Conservation (phyloP, 495 filamentous ascomycete genomes). For the Trichoderma orchidacearum region DNA sequence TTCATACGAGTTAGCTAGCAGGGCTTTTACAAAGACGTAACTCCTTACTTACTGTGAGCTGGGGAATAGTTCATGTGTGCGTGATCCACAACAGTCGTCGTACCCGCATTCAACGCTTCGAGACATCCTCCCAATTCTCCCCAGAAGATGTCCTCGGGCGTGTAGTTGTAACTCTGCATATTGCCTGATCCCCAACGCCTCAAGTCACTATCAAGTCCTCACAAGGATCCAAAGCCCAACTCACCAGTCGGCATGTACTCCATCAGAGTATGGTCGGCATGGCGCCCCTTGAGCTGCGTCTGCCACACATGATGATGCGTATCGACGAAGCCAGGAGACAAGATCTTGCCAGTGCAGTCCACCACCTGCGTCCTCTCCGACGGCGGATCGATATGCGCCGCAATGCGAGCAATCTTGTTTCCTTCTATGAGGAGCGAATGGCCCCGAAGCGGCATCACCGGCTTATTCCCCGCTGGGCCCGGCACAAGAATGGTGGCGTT, state of each 20-base stretch:
- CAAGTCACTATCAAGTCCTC: neutral
- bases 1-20: neutral
- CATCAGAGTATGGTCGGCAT: conserved; percentile 13
- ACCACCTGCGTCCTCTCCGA: conserved; percentile 30
- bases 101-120: conserved; percentile 40
- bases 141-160: conserved; percentile 37
- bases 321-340: conserved; percentile 45
- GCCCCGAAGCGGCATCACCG: neutral
- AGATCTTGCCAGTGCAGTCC: conserved; percentile 39
- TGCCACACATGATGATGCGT: conserved; percentile 50
- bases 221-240: neutral
- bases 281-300: conserved; percentile 29
- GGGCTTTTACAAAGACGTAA: neutral
- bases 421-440: neutral
- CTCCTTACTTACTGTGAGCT: conserved; percentile 25
- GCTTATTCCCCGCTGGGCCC: neutral
- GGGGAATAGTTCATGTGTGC: conserved; percentile 33
- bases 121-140: conserved; percentile 38
- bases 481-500: neutral
- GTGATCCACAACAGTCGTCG: conserved; percentile 45
- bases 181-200: neutral
- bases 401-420: conserved; percentile 19
- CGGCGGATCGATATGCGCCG: conserved; percentile 31
- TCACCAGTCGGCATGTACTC: conserved; percentile 10
- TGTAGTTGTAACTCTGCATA: conserved; percentile 18